Conservation (phyloP, 2,329 filamentous ascomycete species). For the Xylariaceae sp. region DNA sequence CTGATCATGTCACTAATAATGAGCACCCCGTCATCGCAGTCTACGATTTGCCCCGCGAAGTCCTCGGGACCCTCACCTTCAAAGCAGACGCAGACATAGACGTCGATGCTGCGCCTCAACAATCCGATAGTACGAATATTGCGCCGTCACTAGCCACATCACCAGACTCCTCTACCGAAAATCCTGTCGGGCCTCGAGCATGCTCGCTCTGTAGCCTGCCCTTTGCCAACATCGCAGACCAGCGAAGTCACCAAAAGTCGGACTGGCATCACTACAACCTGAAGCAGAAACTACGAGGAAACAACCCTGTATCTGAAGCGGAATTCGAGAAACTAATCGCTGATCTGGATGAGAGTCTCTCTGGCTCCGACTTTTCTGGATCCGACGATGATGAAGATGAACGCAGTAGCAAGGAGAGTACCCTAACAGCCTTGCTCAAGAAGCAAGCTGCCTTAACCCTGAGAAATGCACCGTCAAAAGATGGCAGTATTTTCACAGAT, state of each 20-base stretch:
- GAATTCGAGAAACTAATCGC: conserved; percentile 86
- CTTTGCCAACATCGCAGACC: conserved; percentile 70
- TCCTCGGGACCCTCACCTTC: conserved; percentile 61
- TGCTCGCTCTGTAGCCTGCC: conserved; percentile 74
- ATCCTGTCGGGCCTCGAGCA: conserved; percentile 59
- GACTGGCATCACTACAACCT: conserved; percentile 93
- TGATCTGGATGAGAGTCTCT: conserved; percentile 84
- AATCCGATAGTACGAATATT: conserved; percentile 25
- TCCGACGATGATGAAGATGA: conserved; percentile 55
- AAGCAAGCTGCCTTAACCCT: conserved; percentile 71
- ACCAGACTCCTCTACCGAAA: conserved; percentile 29
- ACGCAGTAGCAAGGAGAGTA: conserved; percentile 56
- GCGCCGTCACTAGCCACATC: conserved; percentile 23
- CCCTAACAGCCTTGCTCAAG: conserved; percentile 70
- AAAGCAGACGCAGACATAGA: conserved; percentile 39
- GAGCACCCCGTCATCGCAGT: conserved; percentile 44
- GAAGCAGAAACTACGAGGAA: conserved; percentile 79
- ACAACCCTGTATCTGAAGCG: conserved; percentile 63
- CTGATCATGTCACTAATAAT: conserved; percentile 8
- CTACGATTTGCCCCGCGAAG: conserved; percentile 73
- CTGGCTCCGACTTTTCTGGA: conserved; percentile 73
- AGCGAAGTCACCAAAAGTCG: conserved; percentile 79
- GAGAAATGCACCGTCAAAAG: conserved; percentile 24
- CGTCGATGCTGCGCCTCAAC: conserved; percentile 18
- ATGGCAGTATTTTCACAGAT: conserved; percentile 46